Base-by-base conservation (phyloP, 2,329 filamentous ascomycete species). In the Hypoxylon sp. region DNA sequence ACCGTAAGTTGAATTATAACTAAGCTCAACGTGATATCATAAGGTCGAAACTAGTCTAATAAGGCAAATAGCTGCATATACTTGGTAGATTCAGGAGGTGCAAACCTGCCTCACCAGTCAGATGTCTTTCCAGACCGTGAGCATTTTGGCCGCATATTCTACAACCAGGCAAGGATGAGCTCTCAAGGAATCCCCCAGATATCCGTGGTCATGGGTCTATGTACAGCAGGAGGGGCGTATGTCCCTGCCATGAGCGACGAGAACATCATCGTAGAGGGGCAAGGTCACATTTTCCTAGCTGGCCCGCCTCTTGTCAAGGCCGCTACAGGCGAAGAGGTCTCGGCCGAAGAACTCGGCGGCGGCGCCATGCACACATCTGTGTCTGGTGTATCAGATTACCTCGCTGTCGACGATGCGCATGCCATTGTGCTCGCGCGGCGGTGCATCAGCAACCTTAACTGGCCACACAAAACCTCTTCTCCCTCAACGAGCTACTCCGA, bases 181-280 rank as follows among this genome's bases (percentile, higher is more conserved):
- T 88, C 92, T 1, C 83, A 91, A 73, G 94, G 94, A 3, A 97
- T 98, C 69, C 95, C 95, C 0, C 95, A 98, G 78, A 92, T 99
- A 74, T 91, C 93, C 9, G 94, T 98, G 2, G 95, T 99, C 51
- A 98, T 99, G 95, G 95, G 95, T 0, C 93, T 95, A 47, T 99
- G 96, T 82, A 99, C 96, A 0, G 95, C 95, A 1, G 95, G 95
- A 55, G 95, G 95, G 52, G 95, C 95, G 24, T 98, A 99, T 79
- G 94, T 98, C 10, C 95, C 95, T 10, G 94, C 93, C 75, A 98
- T 99, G 95, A 95, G 92, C 67, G 96, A 98, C 79, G 96, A 98
- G 85, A 94, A 90, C 78, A 98, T 99, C 80, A 98, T 99, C 71
- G 96, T 98, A 42, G 90, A 94, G 77, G 92, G 94, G 58, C 94